These are phyloP conservation scores for Aureobasidium melanogenum DNA, from an alignment of 2,329 filamentous ascomycete genomes.

Conservation along the genomic window DNA sequence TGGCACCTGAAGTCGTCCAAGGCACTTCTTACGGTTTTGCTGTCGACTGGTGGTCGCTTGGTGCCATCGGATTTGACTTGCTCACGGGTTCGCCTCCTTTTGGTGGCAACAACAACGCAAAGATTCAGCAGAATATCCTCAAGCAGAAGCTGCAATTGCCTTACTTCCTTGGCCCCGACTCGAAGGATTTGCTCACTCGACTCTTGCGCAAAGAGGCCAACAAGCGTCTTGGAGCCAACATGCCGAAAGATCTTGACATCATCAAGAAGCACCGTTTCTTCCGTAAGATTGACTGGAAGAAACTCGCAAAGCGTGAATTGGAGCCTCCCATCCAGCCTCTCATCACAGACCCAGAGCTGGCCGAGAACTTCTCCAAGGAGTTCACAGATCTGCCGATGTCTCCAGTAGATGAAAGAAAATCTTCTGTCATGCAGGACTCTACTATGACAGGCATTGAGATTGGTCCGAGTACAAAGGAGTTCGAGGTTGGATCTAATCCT, in stretches of 20 bases:
- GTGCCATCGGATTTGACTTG: constrained; percentile 83
- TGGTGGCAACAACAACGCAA: constrained; percentile 80
- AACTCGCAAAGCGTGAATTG: constrained; percentile 70
- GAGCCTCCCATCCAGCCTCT: constrained; percentile 85
- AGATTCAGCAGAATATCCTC: constrained; percentile 92
- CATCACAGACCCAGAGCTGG: constrained; percentile 89
- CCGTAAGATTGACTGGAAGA: constrained; percentile 90
- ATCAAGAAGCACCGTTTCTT: constrained; percentile 96
- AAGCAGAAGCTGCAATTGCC: constrained; percentile 84
- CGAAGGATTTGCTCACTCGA: constrained; percentile 86
- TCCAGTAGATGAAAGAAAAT: constrained; percentile 45
- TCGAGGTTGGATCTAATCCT: constrained; percentile 31
- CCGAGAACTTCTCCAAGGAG: constrained; percentile 91
- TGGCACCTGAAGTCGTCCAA: constrained; percentile 90
- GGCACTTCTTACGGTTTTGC: constrained; percentile 86
- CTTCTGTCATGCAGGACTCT: constrained; percentile 15
- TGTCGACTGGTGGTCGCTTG: constrained; percentile 98
- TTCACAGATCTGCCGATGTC: constrained; percentile 82
- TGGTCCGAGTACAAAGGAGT: neutral
- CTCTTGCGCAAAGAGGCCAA: constrained; percentile 84
- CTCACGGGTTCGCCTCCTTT: constrained; percentile 91
- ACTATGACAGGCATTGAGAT: constrained; percentile 15
- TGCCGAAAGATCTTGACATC: constrained; percentile 75
- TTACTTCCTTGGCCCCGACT: constrained; percentile 83
- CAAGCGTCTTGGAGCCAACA: constrained; percentile 80